A percentile compares a stretch with the other conserved stretches of the same genome.
Evolutionary conservation across 2,329 filamentous ascomycete species (phyloP).

Genomic region (Chrysoporthe puriensis): DNA sequence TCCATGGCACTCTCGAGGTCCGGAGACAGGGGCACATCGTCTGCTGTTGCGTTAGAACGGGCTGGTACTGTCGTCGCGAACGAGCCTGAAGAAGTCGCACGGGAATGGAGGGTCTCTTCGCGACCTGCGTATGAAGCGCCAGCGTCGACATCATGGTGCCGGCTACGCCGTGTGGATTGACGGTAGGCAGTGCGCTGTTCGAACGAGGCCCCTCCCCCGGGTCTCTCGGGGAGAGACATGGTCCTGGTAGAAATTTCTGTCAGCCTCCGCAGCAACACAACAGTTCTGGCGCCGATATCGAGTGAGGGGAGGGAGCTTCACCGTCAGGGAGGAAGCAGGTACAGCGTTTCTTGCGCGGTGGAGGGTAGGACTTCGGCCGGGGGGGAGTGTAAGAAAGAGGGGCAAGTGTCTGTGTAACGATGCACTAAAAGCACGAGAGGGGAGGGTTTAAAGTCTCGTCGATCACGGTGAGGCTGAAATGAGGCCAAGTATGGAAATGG

Average conservation of each 20-base stretch:
- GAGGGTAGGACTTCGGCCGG: background rate
- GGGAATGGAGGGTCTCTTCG: constrained; percentile 23
- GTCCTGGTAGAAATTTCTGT: constrained; percentile 40
- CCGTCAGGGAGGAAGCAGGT: constrained; percentile 23
- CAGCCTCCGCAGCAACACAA: constrained; percentile 26
- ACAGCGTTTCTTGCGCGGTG: constrained; percentile 1
- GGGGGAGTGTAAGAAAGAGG: background rate
- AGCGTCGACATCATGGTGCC: constrained; percentile 72
- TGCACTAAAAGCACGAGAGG: background rate
- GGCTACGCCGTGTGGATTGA: constrained; percentile 67
- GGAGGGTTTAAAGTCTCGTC: background rate
- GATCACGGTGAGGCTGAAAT: constrained; percentile 15
- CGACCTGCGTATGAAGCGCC: constrained; percentile 39
- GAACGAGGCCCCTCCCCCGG: constrained; percentile 63
- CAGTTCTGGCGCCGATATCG: background rate
- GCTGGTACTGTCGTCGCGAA: constrained; percentile 61
- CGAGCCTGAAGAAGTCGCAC: constrained; percentile 58
- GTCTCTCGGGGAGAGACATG: constrained; percentile 68
- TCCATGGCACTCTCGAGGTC: constrained; percentile 38
- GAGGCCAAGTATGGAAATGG: constrained; percentile 10
- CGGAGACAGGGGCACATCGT: constrained; percentile 58
- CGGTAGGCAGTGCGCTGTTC: constrained; percentile 68
- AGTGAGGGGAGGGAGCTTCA: constrained; percentile 24
- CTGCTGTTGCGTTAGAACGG: constrained; percentile 56
- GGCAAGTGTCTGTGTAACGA: constrained; percentile 8